Evolutionary conservation across 1,284 basidiomycete species (phyloP).

Genomic region (Sporisorium reilianum): DNA sequence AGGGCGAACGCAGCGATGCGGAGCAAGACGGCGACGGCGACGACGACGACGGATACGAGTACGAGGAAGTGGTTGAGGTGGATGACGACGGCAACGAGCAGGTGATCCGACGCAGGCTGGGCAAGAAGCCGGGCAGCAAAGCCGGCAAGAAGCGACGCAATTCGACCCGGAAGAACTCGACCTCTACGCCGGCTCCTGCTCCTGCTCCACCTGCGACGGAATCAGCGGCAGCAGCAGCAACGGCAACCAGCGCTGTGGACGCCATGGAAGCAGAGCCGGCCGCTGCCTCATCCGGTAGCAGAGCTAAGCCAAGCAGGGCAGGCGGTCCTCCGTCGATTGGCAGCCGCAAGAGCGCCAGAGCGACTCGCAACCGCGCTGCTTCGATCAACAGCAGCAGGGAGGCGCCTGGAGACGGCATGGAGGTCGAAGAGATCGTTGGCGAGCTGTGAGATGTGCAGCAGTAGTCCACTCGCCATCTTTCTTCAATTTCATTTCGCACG

Average conservation of each 20-base stretch:
- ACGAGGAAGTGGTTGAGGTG: conserved; percentile 56
- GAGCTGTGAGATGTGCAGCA: conserved; percentile 24
- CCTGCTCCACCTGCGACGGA: background rate
- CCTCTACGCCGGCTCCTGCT: conserved; percentile 20
- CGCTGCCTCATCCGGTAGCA: background rate
- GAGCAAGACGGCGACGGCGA: conserved; percentile 46
- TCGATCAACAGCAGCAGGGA: conserved; percentile 23
- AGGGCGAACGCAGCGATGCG: conserved; percentile 39
- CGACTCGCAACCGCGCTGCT: conserved; percentile 13
- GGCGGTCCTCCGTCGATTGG: conserved; percentile 34
- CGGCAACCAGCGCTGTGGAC: background rate
- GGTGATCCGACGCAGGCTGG: conserved; percentile 35
- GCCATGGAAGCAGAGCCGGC: conserved; percentile 4
- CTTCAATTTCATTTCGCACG: no score
- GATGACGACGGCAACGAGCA: conserved; percentile 53
- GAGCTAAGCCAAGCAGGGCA: conserved; percentile 4
- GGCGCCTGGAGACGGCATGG: conserved; percentile 32
- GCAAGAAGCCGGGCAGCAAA: conserved; percentile 38
- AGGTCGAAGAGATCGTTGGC: conserved; percentile 49
- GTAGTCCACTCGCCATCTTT: no score
- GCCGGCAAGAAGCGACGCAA: conserved; percentile 29
- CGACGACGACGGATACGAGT: conserved; percentile 49
- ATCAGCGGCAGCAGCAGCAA: background rate
- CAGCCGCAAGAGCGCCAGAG: conserved; percentile 20
- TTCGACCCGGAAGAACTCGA: conserved; percentile 26